phyloP scores from a whole-genome alignment of 371 early-diverging fungal genomes.

The Apophysomyces sp. region DNA sequence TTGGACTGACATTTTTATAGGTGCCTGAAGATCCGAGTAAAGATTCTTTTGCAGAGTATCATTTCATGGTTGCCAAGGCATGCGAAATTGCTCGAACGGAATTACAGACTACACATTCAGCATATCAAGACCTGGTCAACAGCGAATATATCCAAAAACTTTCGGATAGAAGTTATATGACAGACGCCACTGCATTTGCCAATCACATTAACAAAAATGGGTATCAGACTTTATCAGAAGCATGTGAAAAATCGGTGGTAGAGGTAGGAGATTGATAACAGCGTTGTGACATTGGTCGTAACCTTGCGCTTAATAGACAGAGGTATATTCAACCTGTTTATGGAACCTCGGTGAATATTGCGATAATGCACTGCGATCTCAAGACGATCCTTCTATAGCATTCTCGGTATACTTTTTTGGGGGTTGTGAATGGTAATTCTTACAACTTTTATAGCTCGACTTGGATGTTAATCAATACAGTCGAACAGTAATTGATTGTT shows the following conservation, averaged over 20 bases:
- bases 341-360: constrained; percentile 44
- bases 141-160: not conserved
- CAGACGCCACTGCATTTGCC: not conserved
- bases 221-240: constrained; percentile 8
- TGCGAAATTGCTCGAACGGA: constrained; percentile 12
- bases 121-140: not conserved
- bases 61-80: constrained; percentile 8
- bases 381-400: constrained; percentile 9
- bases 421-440: not conserved
- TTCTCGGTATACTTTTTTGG: constrained; percentile 5
- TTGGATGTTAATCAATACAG: constrained; percentile 33
- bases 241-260: not conserved
- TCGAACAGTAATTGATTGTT: constrained; percentile 45
- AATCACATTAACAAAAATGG: constrained; percentile 19
- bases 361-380: constrained; percentile 23
- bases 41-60: not conserved
- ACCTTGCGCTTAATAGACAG: constrained; percentile 9
- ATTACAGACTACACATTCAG: not conserved
- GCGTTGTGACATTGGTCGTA: not conserved
- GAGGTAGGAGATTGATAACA: constrained; percentile 6
- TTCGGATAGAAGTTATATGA: not conserved
- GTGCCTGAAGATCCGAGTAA: not conserved
- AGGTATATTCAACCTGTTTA: constrained; percentile 14
- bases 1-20: not conserved
- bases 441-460: constrained; percentile 9